Percentiles rank a stretch among this genome's conserved stretches.
Evolutionary conservation across 2,329 filamentous ascomycete species (phyloP).

Genomic region (Peltaster fructicola): DNA sequence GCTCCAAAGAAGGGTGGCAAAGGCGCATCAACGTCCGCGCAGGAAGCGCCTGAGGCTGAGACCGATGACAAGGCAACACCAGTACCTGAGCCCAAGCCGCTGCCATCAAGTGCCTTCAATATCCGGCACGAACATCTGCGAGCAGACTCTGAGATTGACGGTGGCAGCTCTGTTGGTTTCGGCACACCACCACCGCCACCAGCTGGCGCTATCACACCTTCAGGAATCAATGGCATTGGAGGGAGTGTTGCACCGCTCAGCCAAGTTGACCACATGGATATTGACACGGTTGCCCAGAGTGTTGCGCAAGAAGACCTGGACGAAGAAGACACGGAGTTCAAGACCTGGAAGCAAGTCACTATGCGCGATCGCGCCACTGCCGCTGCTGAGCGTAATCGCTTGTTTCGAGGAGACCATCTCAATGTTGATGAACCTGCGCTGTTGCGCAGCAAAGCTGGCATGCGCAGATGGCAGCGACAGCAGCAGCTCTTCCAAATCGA

Average conservation of each 20-base stretch:
- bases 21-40: conserved; percentile 22
- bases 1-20: conserved; percentile 66
- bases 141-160: conserved; percentile 60
- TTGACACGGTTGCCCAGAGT: conserved; percentile 53
- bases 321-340: conserved; percentile 79
- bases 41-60: conserved; percentile 27
- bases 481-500: conserved; percentile 38
- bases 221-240: conserved; percentile 48
- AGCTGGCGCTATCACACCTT: conserved; percentile 54
- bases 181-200: conserved; percentile 52
- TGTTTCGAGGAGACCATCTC: conserved; percentile 72
- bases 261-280: conserved; percentile 71
- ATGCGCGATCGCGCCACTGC: conserved; percentile 84
- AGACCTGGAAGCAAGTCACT: conserved; percentile 96
- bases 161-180: conserved; percentile 63
- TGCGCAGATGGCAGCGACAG: conserved; percentile 72
- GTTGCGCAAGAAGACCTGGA: conserved; percentile 57
- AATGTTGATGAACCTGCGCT: conserved; percentile 79
- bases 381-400: conserved; percentile 66
- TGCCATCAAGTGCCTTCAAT: conserved; percentile 30
- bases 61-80: conserved; percentile 56
- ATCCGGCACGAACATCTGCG: conserved; percentile 36
- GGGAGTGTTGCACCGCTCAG: conserved; percentile 42
- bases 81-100: conserved; percentile 49
- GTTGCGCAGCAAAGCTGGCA: conserved; percentile 66